Evolutionary conservation across 345 rosid genomes (phyloP).

Genomic region (Dipteronia sinensis): DNA sequence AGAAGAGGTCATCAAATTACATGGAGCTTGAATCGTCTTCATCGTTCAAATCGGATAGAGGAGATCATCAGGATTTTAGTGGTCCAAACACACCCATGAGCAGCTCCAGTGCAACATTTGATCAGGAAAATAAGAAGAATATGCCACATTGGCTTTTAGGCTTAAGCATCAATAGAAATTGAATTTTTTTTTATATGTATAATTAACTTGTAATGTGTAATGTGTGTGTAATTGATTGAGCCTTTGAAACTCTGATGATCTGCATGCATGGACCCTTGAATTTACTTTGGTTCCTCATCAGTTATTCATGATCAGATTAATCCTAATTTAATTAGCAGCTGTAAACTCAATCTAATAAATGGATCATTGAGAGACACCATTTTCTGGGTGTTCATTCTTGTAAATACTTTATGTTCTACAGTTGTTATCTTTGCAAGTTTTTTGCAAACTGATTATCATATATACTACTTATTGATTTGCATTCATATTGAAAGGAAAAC

Average conservation of each 20-base stretch:
- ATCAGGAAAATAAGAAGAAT: slow-evolving; percentile 48
- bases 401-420: slow-evolving; percentile 7
- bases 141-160: slow-evolving; percentile 78
- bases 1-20: slow-evolving; percentile 11
- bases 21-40: slow-evolving; percentile 33
- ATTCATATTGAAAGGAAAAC: too few relatives aligned
- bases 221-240: slow-evolving; percentile 9
- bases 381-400: slow-evolving; percentile 29
- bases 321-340: slow-evolving; percentile 22
- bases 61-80: slow-evolving; percentile 41
- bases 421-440: too few relatives aligned
- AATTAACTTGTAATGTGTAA: not conserved
- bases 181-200: slow-evolving; percentile 5
- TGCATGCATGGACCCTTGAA: slow-evolving; percentile 10
- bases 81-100: slow-evolving; percentile 54
- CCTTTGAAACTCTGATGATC: slow-evolving; percentile 2
- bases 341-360: slow-evolving; percentile 24
- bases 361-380: slow-evolving; percentile 6
- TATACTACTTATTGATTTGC: too few relatives aligned
- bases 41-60: slow-evolving; percentile 31
- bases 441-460: too few relatives aligned
- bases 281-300: slow-evolving; percentile 23
- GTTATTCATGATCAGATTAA: not conserved
- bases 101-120: slow-evolving; percentile 59
- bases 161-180: slow-evolving; percentile 52